Base-by-base conservation (phyloP, 176 grass and related monocot species). In the Hsuehochloa calcarea region DNA sequence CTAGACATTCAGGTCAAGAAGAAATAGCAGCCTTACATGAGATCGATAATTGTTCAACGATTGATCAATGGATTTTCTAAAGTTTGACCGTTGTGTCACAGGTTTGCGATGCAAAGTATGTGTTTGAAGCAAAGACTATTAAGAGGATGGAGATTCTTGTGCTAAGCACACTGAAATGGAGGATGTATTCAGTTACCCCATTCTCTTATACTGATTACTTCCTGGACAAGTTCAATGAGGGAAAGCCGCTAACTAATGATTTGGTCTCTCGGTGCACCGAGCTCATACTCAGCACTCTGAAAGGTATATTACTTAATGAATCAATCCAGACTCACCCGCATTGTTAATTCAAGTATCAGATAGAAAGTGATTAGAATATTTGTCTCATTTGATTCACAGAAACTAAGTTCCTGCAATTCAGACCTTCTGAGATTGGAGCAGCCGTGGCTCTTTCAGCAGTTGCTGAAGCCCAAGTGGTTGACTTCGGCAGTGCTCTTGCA, bases 161-260 rank as follows among this genome's bases (percentile, higher is more conserved):
- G 64, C 81, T 98, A 26, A 86, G 38, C 16, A 84, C 93, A 55
- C 86, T 98, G 69, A 91, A 94, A 19, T 98, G 80, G 91, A 88
- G 89, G 39, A 94, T 98, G 96, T 65, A 92, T 63, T 88, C 88
- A 19, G 90, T 94, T 59, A 98, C 91, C 10, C 96, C 93, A 65
- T 95, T 92, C 84, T 95, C 96, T 62, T 98, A 90, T 81, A 90
- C 89, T 62, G 88, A 64, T 62, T 90, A 86, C 81, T 98, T 98
- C 77, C 66, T 84, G 29, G 34, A 88, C 68, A 92, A 93, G 83
- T 88, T 98, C 82, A 88, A 72, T 47, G 56, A 65, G 66, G 91
- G 93, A 37, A 94, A 77, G 60, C 63, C 62, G 0, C 78, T 89
- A 51, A 82, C 65, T 22, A 81, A 72, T 16, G 74, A 80, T 51